These are phyloP conservation scores for Picochlorum sp. DNA, from an alignment of 139 green algal genomes.

Conservation along the genomic window DNA sequence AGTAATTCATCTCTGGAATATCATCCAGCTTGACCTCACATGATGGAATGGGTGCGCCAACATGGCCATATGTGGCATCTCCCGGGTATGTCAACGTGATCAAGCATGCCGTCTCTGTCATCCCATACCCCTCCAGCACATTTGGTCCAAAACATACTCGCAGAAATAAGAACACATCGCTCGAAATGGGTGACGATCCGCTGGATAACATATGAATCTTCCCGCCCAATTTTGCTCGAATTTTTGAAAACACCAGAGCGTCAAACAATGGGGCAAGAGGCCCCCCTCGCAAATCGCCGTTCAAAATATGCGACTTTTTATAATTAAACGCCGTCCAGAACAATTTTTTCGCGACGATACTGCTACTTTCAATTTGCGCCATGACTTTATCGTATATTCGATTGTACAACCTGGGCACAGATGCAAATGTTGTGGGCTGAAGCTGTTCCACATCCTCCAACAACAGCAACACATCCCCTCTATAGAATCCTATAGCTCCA, in stretches of 20 bases:
- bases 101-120: slow-evolving; percentile 86
- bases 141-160: slow-evolving; percentile 77
- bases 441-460: slow-evolving; percentile 36
- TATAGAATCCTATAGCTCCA: slow-evolving; percentile 72
- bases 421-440: slow-evolving; percentile 72
- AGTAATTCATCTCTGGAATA: slow-evolving; percentile 96
- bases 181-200: slow-evolving; percentile 81
- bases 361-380: slow-evolving; percentile 34
- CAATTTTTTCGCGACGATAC: slow-evolving; percentile 51
- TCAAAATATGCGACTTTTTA: slow-evolving; percentile 57
- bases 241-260: slow-evolving; percentile 90
- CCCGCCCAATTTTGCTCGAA: slow-evolving; percentile 65
- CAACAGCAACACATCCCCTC: slow-evolving; percentile 74
- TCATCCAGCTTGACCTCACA: slow-evolving; percentile 88
- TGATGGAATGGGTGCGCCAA: slow-evolving; percentile 72
- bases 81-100: slow-evolving; percentile 59
- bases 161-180: slow-evolving; percentile 90
- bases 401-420: slow-evolving; percentile 92
- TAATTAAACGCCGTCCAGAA: slow-evolving; percentile 68
- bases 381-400: slow-evolving; percentile 90
- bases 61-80: slow-evolving; percentile 58
- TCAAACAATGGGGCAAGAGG: slow-evolving; percentile 76
- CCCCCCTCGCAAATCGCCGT: slow-evolving; percentile 54
- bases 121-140: slow-evolving; percentile 58
- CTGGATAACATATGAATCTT: slow-evolving; percentile 49